phyloP scores from a whole-genome alignment of 768 basidiomycete genomes.

The Kwoniella sp. region DNA sequence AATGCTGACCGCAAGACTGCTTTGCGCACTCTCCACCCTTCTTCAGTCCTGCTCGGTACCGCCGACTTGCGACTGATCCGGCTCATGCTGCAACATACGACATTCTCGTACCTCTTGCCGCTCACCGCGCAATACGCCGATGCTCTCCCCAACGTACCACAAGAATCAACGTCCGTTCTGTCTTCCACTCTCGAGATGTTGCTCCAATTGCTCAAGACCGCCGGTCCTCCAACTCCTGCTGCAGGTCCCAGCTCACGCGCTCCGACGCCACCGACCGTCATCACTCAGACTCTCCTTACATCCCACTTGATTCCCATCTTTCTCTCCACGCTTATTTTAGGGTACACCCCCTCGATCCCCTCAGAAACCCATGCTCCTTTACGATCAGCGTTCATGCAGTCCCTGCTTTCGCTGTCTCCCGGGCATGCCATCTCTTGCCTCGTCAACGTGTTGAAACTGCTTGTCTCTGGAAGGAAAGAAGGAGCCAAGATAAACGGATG shows the following conservation, averaged over 20 bases:
- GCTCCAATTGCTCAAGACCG: slow-evolving; percentile 24
- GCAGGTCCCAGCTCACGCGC: slow-evolving; percentile 23
- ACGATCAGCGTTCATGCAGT: slow-evolving; percentile 16
- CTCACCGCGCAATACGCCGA: slow-evolving; percentile 19
- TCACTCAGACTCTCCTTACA: slow-evolving; percentile 30
- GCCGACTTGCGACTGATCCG: slow-evolving; percentile 36
- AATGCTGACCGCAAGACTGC: background rate
- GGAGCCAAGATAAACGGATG: slow-evolving; percentile 20
- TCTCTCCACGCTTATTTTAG: slow-evolving; percentile 31
- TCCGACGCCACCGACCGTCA: slow-evolving; percentile 27
- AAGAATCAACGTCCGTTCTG: slow-evolving; percentile 2
- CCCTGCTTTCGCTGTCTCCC: slow-evolving; percentile 21
- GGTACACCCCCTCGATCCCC: slow-evolving; percentile 31
- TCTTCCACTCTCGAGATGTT: slow-evolving; percentile 15
- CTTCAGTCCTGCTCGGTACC: slow-evolving; percentile 38
- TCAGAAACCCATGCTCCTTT: slow-evolving; percentile 15
- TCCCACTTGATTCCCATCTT: slow-evolving; percentile 32
- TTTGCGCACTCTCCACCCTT: background rate
- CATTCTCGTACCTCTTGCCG: slow-evolving; percentile 21
- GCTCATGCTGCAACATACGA: slow-evolving; percentile 23
- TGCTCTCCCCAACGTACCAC: background rate
- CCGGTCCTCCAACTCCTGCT: slow-evolving; percentile 15
- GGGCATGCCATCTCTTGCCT: slow-evolving; percentile 26
- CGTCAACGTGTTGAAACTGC: slow-evolving; percentile 23
- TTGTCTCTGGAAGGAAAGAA: slow-evolving; percentile 14